phyloP scores from a whole-genome alignment of 306 rosid species.

The Myrica gale region DNA sequence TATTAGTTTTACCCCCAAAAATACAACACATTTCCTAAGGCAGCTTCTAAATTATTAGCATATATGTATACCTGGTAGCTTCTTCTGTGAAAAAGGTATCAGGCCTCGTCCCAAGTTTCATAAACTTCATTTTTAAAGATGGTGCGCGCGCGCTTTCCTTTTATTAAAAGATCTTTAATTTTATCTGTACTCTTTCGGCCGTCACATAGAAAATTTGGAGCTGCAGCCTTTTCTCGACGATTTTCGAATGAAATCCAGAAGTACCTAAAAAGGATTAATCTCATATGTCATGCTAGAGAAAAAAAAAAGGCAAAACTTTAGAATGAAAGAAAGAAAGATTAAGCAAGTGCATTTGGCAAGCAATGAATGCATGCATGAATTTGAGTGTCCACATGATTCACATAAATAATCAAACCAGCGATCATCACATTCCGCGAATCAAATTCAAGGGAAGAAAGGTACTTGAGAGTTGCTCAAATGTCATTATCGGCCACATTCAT shows the following conservation, averaged over 20 bases:
- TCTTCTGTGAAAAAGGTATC: slow-evolving; percentile 85
- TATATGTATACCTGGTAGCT: slow-evolving; percentile 67
- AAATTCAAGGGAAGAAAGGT: slow-evolving; percentile 1
- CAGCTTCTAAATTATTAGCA: not conserved
- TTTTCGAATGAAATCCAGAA: slow-evolving; percentile 16
- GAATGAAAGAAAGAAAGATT: not conserved
- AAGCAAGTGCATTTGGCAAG: not conserved
- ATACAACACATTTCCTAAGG: not conserved
- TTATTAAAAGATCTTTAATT: slow-evolving; percentile 23
- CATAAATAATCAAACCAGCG: slow-evolving; percentile 16
- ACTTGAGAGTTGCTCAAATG: not conserved
- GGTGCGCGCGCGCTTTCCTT: slow-evolving; percentile 21
- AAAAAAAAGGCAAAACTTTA: not conserved
- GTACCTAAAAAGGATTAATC: not conserved
- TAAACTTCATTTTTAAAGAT: slow-evolving; percentile 71
- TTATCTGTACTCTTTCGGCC: slow-evolving; percentile 32
- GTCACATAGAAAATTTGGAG: not conserved
- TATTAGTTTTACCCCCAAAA: not conserved
- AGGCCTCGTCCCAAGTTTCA: slow-evolving; percentile 93
- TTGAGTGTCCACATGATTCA: slow-evolving; percentile 18
- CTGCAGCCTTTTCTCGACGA: slow-evolving; percentile 4
- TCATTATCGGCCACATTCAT: not conserved
- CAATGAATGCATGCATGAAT: slow-evolving; percentile 28
- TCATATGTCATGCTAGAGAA: not conserved
- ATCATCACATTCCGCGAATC: not conserved